These are phyloP conservation scores for Magnaporthiopsis incrustans DNA, from an alignment of 2,329 filamentous ascomycete species.

Conservation along the genomic window DNA sequence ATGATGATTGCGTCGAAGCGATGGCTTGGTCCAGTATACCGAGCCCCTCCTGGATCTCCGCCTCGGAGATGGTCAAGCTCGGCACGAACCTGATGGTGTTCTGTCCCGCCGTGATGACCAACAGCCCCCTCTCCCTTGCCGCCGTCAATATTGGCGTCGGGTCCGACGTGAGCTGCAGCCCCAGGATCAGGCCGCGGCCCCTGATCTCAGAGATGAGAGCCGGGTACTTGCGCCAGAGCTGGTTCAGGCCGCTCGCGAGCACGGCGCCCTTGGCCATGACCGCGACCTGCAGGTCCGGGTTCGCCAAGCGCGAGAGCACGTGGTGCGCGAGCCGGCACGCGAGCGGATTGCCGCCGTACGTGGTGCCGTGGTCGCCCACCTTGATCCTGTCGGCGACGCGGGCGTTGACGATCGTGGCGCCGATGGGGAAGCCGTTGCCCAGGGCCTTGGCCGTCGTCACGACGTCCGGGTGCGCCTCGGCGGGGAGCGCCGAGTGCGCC, in stretches of 20 bases:
- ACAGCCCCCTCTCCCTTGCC: slow-evolving; percentile 75
- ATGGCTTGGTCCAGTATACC: slow-evolving; percentile 65
- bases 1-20: slow-evolving; percentile 24
- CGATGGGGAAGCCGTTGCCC: slow-evolving; percentile 93
- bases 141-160: slow-evolving; percentile 71
- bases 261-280: slow-evolving; percentile 59
- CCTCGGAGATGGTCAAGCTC: slow-evolving; percentile 69
- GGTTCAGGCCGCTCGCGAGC: slow-evolving; percentile 39
- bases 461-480: slow-evolving; percentile 84
- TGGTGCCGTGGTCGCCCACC: slow-evolving; percentile 79
- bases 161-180: slow-evolving; percentile 71
- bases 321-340: slow-evolving; percentile 79
- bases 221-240: slow-evolving; percentile 46
- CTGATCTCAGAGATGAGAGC: slow-evolving; percentile 69
- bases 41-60: slow-evolving; percentile 73
- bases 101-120: slow-evolving; percentile 87
- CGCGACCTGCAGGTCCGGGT: slow-evolving; percentile 58
- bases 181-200: slow-evolving; percentile 78
- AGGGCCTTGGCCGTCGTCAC: slow-evolving; percentile 92
- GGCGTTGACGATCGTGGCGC: slow-evolving; percentile 58
- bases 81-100: slow-evolving; percentile 93
- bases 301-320: slow-evolving; percentile 69
- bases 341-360: slow-evolving; percentile 87
- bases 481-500: slow-evolving; percentile 71
- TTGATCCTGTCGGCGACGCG: slow-evolving; percentile 59